Conservation (phyloP, 2,329 filamentous ascomycete species). For the Byssochlamys sp. region DNA sequence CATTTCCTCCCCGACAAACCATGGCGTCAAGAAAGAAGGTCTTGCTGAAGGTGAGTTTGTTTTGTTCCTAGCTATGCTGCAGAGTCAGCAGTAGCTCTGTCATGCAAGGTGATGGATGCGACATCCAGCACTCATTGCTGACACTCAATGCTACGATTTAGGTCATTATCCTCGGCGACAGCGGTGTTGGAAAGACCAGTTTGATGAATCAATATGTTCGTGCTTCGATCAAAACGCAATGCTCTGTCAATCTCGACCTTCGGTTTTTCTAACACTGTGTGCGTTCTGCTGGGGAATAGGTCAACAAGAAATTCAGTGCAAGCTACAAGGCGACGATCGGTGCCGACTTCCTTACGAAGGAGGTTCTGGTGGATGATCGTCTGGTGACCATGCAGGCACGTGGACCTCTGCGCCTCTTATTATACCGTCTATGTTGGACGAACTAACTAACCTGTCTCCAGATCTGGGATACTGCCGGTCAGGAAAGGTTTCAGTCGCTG, state of each 20-base stretch:
- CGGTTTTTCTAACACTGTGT: slow-evolving; percentile 7
- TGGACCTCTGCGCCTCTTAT: slow-evolving; percentile 2
- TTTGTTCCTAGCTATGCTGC: slow-evolving; percentile 7
- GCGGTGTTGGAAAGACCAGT: slow-evolving; percentile 97
- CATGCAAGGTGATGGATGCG: background rate
- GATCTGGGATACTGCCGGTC: slow-evolving; percentile 96
- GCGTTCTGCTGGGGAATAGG: slow-evolving; percentile 44
- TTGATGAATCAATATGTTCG: slow-evolving; percentile 99
- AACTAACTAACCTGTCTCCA: slow-evolving; percentile 29
- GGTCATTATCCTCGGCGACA: slow-evolving; percentile 98
- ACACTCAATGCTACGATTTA: slow-evolving; percentile 30
- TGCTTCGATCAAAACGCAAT: slow-evolving; percentile 6
- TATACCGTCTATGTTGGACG: background rate
- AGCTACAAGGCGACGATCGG: slow-evolving; percentile 99
- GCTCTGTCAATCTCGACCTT: background rate
- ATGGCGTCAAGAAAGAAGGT: slow-evolving; percentile 86
- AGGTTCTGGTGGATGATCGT: slow-evolving; percentile 92
- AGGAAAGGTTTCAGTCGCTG: slow-evolving; percentile 93
- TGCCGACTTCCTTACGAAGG: slow-evolving; percentile 94
- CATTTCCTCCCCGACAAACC: slow-evolving; percentile 8
- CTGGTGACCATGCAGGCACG: slow-evolving; percentile 94
- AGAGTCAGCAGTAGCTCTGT: background rate
- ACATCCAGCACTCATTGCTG: slow-evolving; percentile 1
- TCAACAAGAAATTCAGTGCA: slow-evolving; percentile 99
- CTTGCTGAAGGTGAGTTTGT: slow-evolving; percentile 62